phyloP scores from a whole-genome alignment of 2,329 filamentous ascomycete genomes.

The Graphilbum sp. region DNA sequence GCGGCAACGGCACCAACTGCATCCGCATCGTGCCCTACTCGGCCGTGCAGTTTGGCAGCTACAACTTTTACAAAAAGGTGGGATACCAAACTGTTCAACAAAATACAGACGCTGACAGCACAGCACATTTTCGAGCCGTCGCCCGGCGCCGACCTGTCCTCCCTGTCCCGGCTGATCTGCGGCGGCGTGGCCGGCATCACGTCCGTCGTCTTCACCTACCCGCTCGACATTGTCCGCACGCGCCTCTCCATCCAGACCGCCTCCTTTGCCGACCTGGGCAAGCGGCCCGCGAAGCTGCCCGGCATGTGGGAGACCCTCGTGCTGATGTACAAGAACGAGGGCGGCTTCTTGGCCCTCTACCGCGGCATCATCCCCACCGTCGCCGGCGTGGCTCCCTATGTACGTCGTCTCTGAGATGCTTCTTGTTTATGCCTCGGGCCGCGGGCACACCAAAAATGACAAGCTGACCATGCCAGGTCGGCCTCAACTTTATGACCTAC shows the following conservation, averaged over 20 bases:
- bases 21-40: conserved; percentile 97
- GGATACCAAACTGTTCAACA: too few relatives aligned
- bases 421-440: too few relatives aligned
- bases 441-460: too few relatives aligned
- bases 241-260: conserved; percentile 92
- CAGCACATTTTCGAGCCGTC: conserved; percentile 58
- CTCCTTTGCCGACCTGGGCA: conserved; percentile 68
- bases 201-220: conserved; percentile 88
- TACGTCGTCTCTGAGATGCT: too few relatives aligned
- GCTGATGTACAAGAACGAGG: conserved; percentile 81
- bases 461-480: too few relatives aligned
- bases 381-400: conserved; percentile 89
- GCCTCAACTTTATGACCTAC: conserved; percentile 97
- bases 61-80: conserved; percentile 95
- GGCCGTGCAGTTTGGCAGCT: conserved; percentile 93
- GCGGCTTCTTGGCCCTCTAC: conserved; percentile 73
- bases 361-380: conserved; percentile 88
- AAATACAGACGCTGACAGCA: too few relatives aligned
- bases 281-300: conserved; percentile 51
- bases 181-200: conserved; percentile 88
- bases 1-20: conserved; percentile 95
- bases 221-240: conserved; percentile 92
- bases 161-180: conserved; percentile 66
- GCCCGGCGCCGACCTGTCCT: conserved; percentile 56
- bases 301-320: conserved; percentile 83